Evolutionary conservation across 768 basidiomycete species (phyloP).

Genomic region (Pleurotus eryngii): DNA sequence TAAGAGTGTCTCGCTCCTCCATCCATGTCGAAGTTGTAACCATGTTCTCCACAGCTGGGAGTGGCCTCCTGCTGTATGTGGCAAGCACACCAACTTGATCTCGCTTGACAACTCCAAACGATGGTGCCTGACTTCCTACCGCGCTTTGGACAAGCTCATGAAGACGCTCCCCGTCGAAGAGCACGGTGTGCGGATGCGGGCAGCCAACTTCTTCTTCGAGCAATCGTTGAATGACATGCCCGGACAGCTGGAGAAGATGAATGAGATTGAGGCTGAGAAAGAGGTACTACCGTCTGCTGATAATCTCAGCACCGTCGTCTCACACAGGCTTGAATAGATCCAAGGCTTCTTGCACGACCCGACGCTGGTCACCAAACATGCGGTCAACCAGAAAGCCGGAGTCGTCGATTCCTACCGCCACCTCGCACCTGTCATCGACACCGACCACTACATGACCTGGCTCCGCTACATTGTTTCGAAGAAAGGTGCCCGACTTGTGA

Average conservation of each 20-base stretch:
- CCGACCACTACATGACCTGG: slow-evolving; percentile 33
- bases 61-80: slow-evolving; percentile 36
- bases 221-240: slow-evolving; percentile 20
- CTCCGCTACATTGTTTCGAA: slow-evolving; percentile 19
- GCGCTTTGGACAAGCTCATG: slow-evolving; percentile 23
- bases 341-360: slow-evolving; percentile 21
- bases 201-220: slow-evolving; percentile 33
- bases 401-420: slow-evolving; percentile 34
- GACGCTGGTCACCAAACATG: slow-evolving; percentile 20
- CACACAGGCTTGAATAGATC: slow-evolving; percentile 11
- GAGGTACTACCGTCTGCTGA: slow-evolving; percentile 1
- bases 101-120: slow-evolving; percentile 29
- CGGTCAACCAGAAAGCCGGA: slow-evolving; percentile 25
- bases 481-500: slow-evolving; percentile 27
- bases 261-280: slow-evolving; percentile 15
- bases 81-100: slow-evolving; percentile 31
- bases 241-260: slow-evolving; percentile 28
- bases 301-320: not conserved
- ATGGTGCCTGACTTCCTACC: slow-evolving; percentile 35
- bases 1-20: slow-evolving; percentile 10
- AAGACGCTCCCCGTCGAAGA: slow-evolving; percentile 17
- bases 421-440: slow-evolving; percentile 32
- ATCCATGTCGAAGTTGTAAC: slow-evolving; percentile 3
- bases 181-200: slow-evolving; percentile 30
- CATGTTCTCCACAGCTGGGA: slow-evolving; percentile 26